Evolutionary conservation across 257 asterid genomes (phyloP), one percentile per base, ranked within the genome.

Genomic region (Solanum sitiens): DNA sequence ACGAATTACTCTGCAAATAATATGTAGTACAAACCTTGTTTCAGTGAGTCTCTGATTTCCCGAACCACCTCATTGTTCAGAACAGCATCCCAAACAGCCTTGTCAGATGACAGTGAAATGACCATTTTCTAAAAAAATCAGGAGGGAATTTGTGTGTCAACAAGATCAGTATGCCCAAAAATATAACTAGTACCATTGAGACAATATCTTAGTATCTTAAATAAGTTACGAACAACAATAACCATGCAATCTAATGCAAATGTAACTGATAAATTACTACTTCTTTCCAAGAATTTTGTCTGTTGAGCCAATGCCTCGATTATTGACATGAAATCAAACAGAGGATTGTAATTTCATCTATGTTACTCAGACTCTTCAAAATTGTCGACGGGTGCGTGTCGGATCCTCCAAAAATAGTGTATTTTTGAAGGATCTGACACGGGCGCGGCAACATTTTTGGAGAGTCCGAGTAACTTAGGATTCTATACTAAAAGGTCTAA

Each of bases 11-110:
- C 61, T 76, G 59, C 23, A n/a, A 16, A 76, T 50, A 6, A 15
- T 30, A 30, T 3, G n/a, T 1, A 25, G 15, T 27, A 87, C 90
- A 59, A 86, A 94, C 96, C 97, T 92, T 86, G 91, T 47, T 35
- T 74, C 59, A 92, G 83, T 4, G 98, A 91, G 40, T 89, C 91
- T 77, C 97, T 91, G 84, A 96, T 92, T 90, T 95, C 98, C 88
- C 87, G 93, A 45, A 96, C 98, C 7, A 73, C 93, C 86, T 94
- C 93, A 86, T 95, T 94, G 89, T 93, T 94, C 91, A 93, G 67
- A 70, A 96, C 93, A 72, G 98, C 98, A 67, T 94, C 95, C 98
- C 98, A 95, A 56, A 94, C 93, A 1, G 98, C 96, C 86, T 86
- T 89, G 88, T 95, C 98, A 10, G 98, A 93, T 39, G 98, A 95